A percentile compares a stretch with the other conserved stretches of the same genome.
These are phyloP conservation scores for Tetrapisispora namnaoensis DNA, from an alignment of 805 yeast genomes.

Conservation along the genomic window DNA sequence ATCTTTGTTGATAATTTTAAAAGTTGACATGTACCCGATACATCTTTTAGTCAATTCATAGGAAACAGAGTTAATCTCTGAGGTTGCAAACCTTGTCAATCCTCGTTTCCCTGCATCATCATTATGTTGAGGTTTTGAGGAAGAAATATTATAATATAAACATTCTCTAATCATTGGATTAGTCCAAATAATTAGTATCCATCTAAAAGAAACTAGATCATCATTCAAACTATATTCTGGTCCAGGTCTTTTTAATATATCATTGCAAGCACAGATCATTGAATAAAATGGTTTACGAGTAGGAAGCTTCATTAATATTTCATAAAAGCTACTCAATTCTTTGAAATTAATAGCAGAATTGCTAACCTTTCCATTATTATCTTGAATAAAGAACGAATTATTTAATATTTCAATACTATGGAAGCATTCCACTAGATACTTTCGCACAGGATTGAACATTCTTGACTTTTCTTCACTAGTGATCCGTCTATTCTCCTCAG, in stretches of 20 bases:
- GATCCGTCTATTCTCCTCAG: constrained; percentile 1
- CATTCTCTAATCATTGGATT: constrained; percentile 53
- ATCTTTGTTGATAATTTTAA: background rate
- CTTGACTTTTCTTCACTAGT: constrained; percentile 12
- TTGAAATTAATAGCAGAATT: constrained; percentile 34
- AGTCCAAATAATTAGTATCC: constrained; percentile 59
- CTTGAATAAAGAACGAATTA: constrained; percentile 36
- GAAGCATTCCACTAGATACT: constrained; percentile 38
- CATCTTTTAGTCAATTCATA: constrained; percentile 61
- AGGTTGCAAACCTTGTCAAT: constrained; percentile 16
- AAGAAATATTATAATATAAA: constrained; percentile 13
- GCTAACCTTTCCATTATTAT: constrained; percentile 7
- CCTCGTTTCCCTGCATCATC: constrained; percentile 7
- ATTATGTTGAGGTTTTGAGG: constrained; percentile 11
- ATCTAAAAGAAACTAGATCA: constrained; percentile 31
- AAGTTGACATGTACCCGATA: constrained; percentile 52
- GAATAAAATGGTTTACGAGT: constrained; percentile 50
- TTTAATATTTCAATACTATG: constrained; percentile 40
- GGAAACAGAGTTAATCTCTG: constrained; percentile 46
- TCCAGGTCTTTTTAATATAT: constrained; percentile 42
- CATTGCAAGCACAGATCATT: constrained; percentile 43
- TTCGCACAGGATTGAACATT: constrained; percentile 42
- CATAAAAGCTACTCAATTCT: constrained; percentile 40
- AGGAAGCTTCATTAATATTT: constrained; percentile 40
- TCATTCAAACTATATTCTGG: constrained; percentile 21